A percentile compares a stretch with the other conserved stretches of the same genome.
phyloP scores from a whole-genome alignment of 1,284 basidiomycete species.

The Sporisorium exsertum region DNA sequence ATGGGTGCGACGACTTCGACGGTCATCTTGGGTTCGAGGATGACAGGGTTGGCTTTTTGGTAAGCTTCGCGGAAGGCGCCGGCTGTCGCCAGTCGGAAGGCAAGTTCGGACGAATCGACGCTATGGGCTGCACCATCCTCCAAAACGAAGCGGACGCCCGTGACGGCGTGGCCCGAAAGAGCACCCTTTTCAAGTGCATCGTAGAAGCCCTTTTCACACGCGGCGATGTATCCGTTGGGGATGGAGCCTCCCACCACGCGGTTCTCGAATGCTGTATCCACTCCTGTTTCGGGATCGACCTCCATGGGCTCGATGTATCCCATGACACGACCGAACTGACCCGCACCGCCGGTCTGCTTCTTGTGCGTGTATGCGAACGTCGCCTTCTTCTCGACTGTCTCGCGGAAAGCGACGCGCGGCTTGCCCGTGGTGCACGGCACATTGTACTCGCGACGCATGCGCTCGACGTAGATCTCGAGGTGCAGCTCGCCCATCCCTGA shows the following conservation, averaged over 20 bases:
- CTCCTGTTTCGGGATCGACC: conserved; percentile 80
- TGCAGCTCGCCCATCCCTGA: conserved; percentile 99
- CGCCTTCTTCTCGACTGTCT: conserved; percentile 85
- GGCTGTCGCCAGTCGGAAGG: conserved; percentile 89
- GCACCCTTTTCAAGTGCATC: conserved; percentile 93
- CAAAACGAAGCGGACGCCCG: conserved; percentile 86
- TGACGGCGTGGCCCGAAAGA: conserved; percentile 88
- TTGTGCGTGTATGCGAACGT: conserved; percentile 95
- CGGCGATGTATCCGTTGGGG: conserved; percentile 91
- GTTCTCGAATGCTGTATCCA: conserved; percentile 89
- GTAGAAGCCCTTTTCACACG: conserved; percentile 95
- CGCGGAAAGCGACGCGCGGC: conserved; percentile 95
- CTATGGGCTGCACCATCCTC: conserved; percentile 92
- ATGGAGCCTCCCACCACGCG: conserved; percentile 92
- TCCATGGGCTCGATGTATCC: conserved; percentile 92
- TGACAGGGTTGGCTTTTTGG: conserved; percentile 80
- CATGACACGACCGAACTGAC: conserved; percentile 93
- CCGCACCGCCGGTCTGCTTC: conserved; percentile 97
- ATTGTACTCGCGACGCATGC: conserved; percentile 97
- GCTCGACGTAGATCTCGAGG: conserved; percentile 98
- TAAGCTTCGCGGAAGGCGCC: conserved; percentile 95
- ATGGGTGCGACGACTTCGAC: conserved; percentile 96
- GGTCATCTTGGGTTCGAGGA: conserved; percentile 97
- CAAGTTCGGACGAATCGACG: conserved; percentile 97
- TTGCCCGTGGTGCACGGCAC: conserved; percentile 94